These are phyloP conservation scores for Solanum medicagineum DNA, from an alignment of 257 asterid species.

Conservation along the genomic window DNA sequence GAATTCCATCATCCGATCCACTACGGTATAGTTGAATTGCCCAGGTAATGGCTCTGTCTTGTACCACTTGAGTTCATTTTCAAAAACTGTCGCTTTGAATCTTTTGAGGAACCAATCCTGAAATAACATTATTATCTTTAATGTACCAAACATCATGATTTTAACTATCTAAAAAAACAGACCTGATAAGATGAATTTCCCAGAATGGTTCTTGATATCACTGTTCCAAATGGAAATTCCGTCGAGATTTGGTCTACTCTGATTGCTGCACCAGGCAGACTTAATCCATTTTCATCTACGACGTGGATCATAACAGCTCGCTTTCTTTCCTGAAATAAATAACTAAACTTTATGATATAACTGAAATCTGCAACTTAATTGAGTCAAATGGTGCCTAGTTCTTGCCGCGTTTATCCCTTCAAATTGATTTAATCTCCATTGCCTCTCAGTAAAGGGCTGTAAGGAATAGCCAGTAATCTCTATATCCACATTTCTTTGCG, in stretches of 20 bases:
- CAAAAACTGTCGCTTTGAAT: conserved; percentile 64
- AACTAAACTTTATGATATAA: not conserved
- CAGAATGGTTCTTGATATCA: conserved; percentile 30
- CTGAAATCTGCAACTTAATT: not conserved
- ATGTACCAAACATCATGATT: not conserved
- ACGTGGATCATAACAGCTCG: conserved; percentile 35
- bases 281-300: conserved; percentile 26
- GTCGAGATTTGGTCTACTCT: conserved; percentile 32
- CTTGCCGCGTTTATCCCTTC: not conserved
- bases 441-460: not conserved
- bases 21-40: conserved; percentile 37
- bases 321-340: conserved; percentile 32
- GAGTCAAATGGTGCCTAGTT: not conserved
- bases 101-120: conserved; percentile 49
- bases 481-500: not conserved
- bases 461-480: not conserved
- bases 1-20: conserved; percentile 45
- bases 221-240: conserved; percentile 53
- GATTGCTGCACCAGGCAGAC: conserved; percentile 27
- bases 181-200: conserved; percentile 43
- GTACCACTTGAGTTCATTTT: conserved; percentile 61
- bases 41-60: conserved; percentile 41
- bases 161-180: not conserved
- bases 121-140: not conserved
- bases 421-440: not conserved